These are phyloP conservation scores for Syzygium malaccense DNA, from an alignment of 441 rosid genomes.

Conservation along the genomic window DNA sequence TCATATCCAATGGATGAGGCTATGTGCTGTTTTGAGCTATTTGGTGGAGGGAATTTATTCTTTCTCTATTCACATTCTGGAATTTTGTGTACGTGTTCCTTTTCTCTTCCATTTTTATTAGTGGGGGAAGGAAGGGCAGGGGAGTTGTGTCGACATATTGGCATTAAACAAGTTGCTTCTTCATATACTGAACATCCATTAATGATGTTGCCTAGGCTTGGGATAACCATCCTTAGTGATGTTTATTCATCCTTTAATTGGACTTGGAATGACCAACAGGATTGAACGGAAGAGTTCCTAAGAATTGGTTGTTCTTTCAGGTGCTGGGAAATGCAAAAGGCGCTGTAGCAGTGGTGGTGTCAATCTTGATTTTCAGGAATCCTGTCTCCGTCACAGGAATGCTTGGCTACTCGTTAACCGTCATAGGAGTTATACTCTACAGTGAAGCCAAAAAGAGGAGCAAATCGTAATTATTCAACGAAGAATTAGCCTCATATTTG, in stretches of 20 bases:
- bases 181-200: background rate
- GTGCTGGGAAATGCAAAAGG: conserved; percentile 75
- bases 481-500: background rate
- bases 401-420: conserved; percentile 60
- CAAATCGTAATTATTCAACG: conserved; percentile 16
- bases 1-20: background rate
- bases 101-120: background rate
- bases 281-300: background rate
- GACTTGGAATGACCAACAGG: background rate
- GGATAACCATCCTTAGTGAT: background rate
- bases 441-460: conserved; percentile 68
- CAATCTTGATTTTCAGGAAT: conserved; percentile 55
- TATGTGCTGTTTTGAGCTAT: background rate
- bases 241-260: background rate
- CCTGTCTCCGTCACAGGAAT: conserved; percentile 66
- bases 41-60: background rate
- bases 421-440: conserved; percentile 59
- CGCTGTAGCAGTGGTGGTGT: conserved; percentile 64
- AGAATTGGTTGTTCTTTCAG: conserved; percentile 14
- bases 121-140: background rate
- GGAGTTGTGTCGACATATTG: background rate
- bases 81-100: background rate
- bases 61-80: background rate
- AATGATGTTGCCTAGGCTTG: background rate
- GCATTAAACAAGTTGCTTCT: background rate